Evolutionary conservation across 345 rosid species (phyloP), one percentile per base, ranked within the genome.

Genomic region (Lepidium africanum): DNA sequence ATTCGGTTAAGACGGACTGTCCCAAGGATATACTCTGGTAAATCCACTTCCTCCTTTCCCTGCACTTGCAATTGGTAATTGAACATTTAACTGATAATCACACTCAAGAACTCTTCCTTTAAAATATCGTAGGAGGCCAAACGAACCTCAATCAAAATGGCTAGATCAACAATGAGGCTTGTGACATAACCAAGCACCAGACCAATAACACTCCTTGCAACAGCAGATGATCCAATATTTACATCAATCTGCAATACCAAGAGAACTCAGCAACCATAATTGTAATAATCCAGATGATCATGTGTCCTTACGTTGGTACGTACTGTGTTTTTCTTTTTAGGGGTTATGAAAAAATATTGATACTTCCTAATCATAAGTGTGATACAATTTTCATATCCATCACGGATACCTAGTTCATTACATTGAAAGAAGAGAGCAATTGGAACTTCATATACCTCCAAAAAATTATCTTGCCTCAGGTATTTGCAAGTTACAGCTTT

Each of bases 221-320:
- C 99, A 9, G 99, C 88, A n/a, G 99, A 94, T 65, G 99, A 90
- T 67, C 97, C 99, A 62, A 94, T 91, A 77, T 89, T 97, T 65
- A 94, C 99, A 76, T 91, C 99, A 47, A 91, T 87, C 99, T 94
- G 86, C 81, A 82, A 12, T 57, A 52, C 30, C 73, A 50, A n/a
- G 12, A 72, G 14, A 45, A 33, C 25, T 42, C 67, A 52, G 53
- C 30, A 52, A 10, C 19, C 17, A 43, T 41, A 9, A 10, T 12
- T 23, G 4, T 39, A 16, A 48, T 35, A 4, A 17, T 45, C 32
- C 42, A 46, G 33, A 47, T 47, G 17, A 47, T 47, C 23, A 36
- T 38, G 17, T 46, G 19, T 59, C 63, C 23, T 6, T 21, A 8
- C 21, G n/a, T 21, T 63, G 45, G 45, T 6, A 17, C 35, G 12